phyloP scores from a whole-genome alignment of 108 stramenopile species.

The Skeletonema grethae region DNA sequence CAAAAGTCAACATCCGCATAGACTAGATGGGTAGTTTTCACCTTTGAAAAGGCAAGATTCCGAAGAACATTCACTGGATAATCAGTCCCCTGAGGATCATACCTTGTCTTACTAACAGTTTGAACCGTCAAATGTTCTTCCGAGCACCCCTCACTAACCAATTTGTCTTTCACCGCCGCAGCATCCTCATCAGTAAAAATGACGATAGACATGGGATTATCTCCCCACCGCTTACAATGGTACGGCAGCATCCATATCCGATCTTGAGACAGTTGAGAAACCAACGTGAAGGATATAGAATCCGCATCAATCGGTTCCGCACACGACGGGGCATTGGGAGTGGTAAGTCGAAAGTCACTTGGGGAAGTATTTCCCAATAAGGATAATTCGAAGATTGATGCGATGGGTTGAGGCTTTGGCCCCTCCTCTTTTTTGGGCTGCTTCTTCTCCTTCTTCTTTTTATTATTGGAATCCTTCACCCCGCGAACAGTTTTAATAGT shows the following conservation, averaged over 20 bases:
- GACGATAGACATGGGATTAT: slow-evolving; percentile 68
- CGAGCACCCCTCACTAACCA: slow-evolving; percentile 41
- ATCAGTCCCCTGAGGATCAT: slow-evolving; percentile 53
- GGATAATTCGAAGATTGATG: slow-evolving; percentile 7
- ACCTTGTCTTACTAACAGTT: slow-evolving; percentile 38
- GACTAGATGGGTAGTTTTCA: slow-evolving; percentile 73
- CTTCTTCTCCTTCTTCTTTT: background rate
- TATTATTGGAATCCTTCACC: background rate
- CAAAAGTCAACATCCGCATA: slow-evolving; percentile 93
- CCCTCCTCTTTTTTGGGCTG: background rate
- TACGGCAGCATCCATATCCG: slow-evolving; percentile 81
- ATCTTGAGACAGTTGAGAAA: slow-evolving; percentile 74
- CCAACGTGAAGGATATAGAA: slow-evolving; percentile 56
- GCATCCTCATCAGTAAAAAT: slow-evolving; percentile 61
- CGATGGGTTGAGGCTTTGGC: background rate
- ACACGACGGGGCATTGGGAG: slow-evolving; percentile 46
- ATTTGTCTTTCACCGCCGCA: slow-evolving; percentile 15
- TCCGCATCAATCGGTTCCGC: slow-evolving; percentile 16
- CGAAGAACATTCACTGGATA: slow-evolving; percentile 92
- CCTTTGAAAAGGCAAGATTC: slow-evolving; percentile 73
- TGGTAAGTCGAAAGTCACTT: slow-evolving; percentile 31
- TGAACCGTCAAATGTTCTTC: slow-evolving; percentile 43
- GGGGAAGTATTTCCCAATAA: slow-evolving; percentile 17
- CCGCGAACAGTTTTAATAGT: background rate
- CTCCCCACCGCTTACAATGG: slow-evolving; percentile 79